A percentile compares a stretch with the other conserved stretches of the same genome.
These are phyloP conservation scores for Backusella tuberculispora DNA, from an alignment of 192 early-diverging fungal species.

Conservation along the genomic window DNA sequence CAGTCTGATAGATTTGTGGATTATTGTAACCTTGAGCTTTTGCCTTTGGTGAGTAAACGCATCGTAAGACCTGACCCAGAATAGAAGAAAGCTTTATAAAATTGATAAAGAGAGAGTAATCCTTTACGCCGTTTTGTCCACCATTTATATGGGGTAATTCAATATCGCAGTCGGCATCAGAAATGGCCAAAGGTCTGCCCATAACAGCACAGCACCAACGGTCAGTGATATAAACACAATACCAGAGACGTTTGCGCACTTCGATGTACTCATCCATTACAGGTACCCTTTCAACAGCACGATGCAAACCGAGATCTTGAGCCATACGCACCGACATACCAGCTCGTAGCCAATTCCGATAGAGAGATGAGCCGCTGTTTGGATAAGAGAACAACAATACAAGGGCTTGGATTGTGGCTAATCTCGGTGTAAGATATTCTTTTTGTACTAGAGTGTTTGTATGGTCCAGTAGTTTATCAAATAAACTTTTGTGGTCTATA, in stretches of 20 bases:
- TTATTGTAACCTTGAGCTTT: constrained; percentile 27
- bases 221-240: constrained; percentile 68
- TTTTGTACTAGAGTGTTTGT: constrained; percentile 48
- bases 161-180: constrained; percentile 46
- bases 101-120: constrained; percentile 33
- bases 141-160: constrained; percentile 30
- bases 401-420: constrained; percentile 64
- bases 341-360: constrained; percentile 32
- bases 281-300: constrained; percentile 54
- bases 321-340: constrained; percentile 72
- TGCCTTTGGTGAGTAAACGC: constrained; percentile 40
- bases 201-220: constrained; percentile 52
- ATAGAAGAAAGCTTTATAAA: constrained; percentile 40
- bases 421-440: constrained; percentile 56
- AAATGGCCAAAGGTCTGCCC: constrained; percentile 50
- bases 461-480: constrained; percentile 21
- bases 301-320: constrained; percentile 79
- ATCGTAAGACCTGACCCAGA: constrained; percentile 36
- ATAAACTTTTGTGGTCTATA: constrained; percentile 15
- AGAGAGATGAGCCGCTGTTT: constrained; percentile 14
- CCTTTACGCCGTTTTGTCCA: not conserved
- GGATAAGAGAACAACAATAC: constrained; percentile 65
- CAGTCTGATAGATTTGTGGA: constrained; percentile 10
- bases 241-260: constrained; percentile 71
- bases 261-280: constrained; percentile 53